Evolutionary conservation across 768 basidiomycete species (phyloP).

Genomic region (Mycena indigotica): DNA sequence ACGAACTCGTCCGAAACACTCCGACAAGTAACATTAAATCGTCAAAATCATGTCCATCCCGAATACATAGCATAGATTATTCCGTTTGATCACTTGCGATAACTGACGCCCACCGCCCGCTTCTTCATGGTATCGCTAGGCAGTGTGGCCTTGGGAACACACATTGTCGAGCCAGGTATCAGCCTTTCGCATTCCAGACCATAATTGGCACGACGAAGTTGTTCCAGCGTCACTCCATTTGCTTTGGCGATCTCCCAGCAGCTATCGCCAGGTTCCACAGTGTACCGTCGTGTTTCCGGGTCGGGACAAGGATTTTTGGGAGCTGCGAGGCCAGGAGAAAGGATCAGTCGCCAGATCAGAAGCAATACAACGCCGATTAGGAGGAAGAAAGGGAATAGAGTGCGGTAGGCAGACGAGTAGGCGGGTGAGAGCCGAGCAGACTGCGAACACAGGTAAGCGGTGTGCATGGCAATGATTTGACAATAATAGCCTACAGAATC

Average conservation of each 20-base stretch:
- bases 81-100: no score
- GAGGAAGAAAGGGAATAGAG: constrained; percentile 74
- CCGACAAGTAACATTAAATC: no score
- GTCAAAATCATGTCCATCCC: background rate
- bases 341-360: constrained; percentile 62
- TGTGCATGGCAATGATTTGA: constrained; percentile 1
- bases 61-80: background rate
- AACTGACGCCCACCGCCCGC: background rate
- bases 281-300: constrained; percentile 44
- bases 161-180: constrained; percentile 63
- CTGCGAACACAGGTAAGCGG: constrained; percentile 20
- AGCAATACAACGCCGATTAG: constrained; percentile 64
- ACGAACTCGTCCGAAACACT: no score
- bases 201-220: constrained; percentile 53
- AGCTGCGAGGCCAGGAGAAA: constrained; percentile 44
- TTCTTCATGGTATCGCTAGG: background rate
- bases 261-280: constrained; percentile 59
- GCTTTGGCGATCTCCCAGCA: constrained; percentile 64
- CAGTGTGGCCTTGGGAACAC: constrained; percentile 43
- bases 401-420: constrained; percentile 53
- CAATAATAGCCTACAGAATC: constrained; percentile 48
- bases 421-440: constrained; percentile 33
- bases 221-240: constrained; percentile 52
- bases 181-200: constrained; percentile 57
- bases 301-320: constrained; percentile 38